phyloP scores from a whole-genome alignment of 805 yeast species.

The Candida succiphila region DNA sequence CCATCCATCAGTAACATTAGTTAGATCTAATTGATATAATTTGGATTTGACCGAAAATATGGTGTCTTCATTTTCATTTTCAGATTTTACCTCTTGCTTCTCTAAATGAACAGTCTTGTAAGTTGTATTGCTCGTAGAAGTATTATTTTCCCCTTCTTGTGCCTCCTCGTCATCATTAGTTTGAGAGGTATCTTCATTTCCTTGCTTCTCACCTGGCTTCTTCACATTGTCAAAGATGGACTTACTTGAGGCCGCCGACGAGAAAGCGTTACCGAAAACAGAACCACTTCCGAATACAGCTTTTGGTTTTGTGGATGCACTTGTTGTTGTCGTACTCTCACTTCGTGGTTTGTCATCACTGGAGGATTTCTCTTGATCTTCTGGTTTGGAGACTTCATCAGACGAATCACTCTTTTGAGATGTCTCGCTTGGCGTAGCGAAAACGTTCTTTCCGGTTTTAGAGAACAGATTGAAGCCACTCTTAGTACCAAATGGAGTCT shows the following conservation, averaged over 20 bases:
- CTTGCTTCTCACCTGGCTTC: constrained; percentile 4
- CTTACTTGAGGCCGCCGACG: constrained; percentile 37
- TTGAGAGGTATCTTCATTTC: constrained; percentile 7
- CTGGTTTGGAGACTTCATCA: neutral
- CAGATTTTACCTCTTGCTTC: constrained; percentile 60
- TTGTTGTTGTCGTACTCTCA: neutral
- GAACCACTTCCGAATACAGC: constrained; percentile 35
- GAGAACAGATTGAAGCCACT: constrained; percentile 26
- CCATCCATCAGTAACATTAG: constrained; percentile 73
- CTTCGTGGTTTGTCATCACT: neutral
- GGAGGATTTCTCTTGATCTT: neutral
- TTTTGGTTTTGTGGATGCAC: constrained; percentile 6
- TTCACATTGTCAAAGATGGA: constrained; percentile 41
- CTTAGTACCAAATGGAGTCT: constrained; percentile 38
- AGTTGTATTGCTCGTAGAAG: constrained; percentile 21
- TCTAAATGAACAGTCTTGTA: constrained; percentile 52
- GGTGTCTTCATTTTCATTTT: constrained; percentile 80
- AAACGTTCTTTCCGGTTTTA: constrained; percentile 22
- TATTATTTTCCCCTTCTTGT: constrained; percentile 16
- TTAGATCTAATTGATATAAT: constrained; percentile 63
- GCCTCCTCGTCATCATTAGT: constrained; percentile 10
- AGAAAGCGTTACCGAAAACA: constrained; percentile 45
- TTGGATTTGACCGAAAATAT: constrained; percentile 66
- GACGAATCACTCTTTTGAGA: constrained; percentile 1
- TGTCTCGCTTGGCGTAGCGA: constrained; percentile 13